Base-by-base conservation (phyloP, 2,329 filamentous ascomycete species). In the Aspergillus ochraceus region DNA sequence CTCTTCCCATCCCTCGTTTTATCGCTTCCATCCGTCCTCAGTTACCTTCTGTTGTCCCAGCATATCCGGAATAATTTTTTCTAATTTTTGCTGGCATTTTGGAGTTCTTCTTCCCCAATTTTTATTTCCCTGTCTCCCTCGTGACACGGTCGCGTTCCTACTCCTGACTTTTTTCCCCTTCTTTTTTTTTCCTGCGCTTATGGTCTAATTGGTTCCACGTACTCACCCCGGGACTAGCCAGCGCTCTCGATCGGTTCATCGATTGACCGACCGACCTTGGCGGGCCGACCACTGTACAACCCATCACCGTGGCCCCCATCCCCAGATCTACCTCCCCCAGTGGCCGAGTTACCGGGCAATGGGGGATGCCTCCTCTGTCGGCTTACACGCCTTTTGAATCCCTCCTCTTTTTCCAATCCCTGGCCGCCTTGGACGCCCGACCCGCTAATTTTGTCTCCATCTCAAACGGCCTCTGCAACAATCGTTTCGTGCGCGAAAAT, bases 381-480 rank as follows among this genome's bases (percentile, higher is more conserved):
- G 81, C 83, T 71, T 93, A 95, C 79, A 94, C 91, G 73, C 86
- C 89, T 68, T 90, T 96, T 81, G 92, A 96, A 84, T 90, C 89
- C 72, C 84, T 96, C 63, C 85, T 95, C 66, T 84, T 96, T 71
- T 94, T 95, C 79, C 91, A 94, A 78, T 89, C 88, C 62, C 84
- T 96, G 65, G 84, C 87, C 66, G 81, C 82, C 67, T 83, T 90
- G 76, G 90, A 90, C 71, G 80, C 87, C 65, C 84, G 87, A 66
- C 80, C 86, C 55, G 75, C 82, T 62, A 86, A 85, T 73, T 95
- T 96, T 78, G 79, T 80, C 70, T 83, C 83, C 67, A 90, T 95
- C 64, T 92, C 92, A 60, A 84, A 90, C 65, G 79, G 88, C 60
- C 85, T 98, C 64, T 88, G 85, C 76, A 87, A 83, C 70, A 92